Conservation (phyloP, 2,329 filamentous ascomycete species). For the Phaeomoniella chlamydospora region DNA sequence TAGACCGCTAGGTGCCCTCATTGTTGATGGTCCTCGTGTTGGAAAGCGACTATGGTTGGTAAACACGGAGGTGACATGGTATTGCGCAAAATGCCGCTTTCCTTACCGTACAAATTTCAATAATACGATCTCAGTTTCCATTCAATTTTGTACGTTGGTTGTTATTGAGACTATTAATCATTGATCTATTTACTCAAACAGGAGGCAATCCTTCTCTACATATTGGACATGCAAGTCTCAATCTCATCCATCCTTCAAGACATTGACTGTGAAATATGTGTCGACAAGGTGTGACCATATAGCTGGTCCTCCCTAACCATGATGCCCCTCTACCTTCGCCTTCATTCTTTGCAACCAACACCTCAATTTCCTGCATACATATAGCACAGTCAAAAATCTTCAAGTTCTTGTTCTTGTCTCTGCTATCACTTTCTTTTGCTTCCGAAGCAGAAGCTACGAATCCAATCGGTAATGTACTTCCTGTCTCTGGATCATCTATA, state of each 20-base stretch:
- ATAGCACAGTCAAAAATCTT: conserved; percentile 80
- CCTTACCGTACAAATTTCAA: neutral
- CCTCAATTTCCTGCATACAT: conserved; percentile 81
- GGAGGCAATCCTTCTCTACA: conserved; percentile 83
- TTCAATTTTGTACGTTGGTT: no score
- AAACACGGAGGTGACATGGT: no score
- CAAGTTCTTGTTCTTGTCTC: conserved; percentile 38
- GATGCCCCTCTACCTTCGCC: conserved; percentile 19
- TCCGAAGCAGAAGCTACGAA: conserved; percentile 36
- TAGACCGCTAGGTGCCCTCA: no score
- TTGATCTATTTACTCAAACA: conserved; percentile 40
- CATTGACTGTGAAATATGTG: conserved; percentile 92
- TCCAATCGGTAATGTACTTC: conserved; percentile 62
- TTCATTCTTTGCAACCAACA: conserved; percentile 55
- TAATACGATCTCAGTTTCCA: no score
- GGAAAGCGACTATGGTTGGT: no score
- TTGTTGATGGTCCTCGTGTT: no score
- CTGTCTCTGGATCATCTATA: conserved; percentile 67
- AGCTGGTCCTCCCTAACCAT: conserved; percentile 64
- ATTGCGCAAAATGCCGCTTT: neutral
- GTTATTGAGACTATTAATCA: no score
- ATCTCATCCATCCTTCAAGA: conserved; percentile 91
- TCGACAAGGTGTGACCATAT: conserved; percentile 95
- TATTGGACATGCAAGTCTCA: conserved; percentile 85
- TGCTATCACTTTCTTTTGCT: conserved; percentile 16